Evolutionary conservation across 306 rosid genomes (phyloP).

Genomic region (Trifolium fragiferum): DNA sequence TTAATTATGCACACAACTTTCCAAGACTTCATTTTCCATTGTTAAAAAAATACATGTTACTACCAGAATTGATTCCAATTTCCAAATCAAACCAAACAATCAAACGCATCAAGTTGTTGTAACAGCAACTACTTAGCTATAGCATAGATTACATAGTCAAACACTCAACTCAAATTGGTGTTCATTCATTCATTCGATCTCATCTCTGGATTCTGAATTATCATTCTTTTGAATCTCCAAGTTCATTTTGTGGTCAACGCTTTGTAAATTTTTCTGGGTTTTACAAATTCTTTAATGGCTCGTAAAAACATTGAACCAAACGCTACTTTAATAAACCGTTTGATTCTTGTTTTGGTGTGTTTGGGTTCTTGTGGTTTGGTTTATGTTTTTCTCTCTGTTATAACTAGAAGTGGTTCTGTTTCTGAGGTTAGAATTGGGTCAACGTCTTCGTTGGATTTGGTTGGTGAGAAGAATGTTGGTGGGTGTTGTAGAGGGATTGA

Average conservation of each 20-base stretch:
- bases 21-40: background rate
- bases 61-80: background rate
- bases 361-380: slow-evolving; percentile 66
- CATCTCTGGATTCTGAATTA: background rate
- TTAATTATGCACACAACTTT: slow-evolving; percentile 12
- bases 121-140: background rate
- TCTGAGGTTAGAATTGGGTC: slow-evolving; percentile 24
- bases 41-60: background rate
- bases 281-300: slow-evolving; percentile 60
- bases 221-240: background rate
- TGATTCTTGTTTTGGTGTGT: slow-evolving; percentile 51
- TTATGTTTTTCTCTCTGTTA: slow-evolving; percentile 59
- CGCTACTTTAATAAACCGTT: slow-evolving; percentile 46
- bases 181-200: background rate
- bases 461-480: slow-evolving; percentile 31
- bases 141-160: slow-evolving; percentile 21
- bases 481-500: slow-evolving; percentile 82
- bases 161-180: background rate
- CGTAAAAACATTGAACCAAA: slow-evolving; percentile 61
- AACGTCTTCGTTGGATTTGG: slow-evolving; percentile 38
- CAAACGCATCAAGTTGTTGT: slow-evolving; percentile 2
- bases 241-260: slow-evolving; percentile 54
- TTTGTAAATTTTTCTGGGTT: slow-evolving; percentile 44
- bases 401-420: slow-evolving; percentile 37
- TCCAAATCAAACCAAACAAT: slow-evolving; percentile 2